A percentile compares a stretch with the other conserved stretches of the same genome.
Evolutionary conservation across 2,329 filamentous ascomycete genomes (phyloP).

Genomic region (Lomentospora prolificans): DNA sequence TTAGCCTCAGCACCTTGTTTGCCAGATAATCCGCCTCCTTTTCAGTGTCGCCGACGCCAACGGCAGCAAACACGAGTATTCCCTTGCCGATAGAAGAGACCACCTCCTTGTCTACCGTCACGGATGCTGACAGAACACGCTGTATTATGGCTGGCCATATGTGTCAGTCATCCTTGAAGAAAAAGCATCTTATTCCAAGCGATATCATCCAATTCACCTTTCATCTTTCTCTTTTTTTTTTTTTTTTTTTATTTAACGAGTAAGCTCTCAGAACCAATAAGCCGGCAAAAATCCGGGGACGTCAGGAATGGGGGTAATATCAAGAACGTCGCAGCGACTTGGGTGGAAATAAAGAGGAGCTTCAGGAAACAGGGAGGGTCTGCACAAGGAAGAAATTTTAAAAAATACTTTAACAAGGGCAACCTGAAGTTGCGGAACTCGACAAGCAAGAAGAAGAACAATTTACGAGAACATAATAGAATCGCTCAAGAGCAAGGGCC

Average conservation of each 20-base stretch:
- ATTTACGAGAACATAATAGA: neutral
- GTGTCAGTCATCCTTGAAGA: neutral
- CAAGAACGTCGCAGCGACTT: neutral
- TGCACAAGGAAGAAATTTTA: neutral
- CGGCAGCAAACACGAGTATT: conserved; percentile 80
- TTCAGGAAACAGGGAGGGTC: neutral
- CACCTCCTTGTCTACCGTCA: conserved; percentile 84
- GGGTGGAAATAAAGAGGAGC: neutral
- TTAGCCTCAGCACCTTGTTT: conserved; percentile 78
- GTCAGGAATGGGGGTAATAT: too few relatives aligned
- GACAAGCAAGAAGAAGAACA: neutral
- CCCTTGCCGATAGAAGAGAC: conserved; percentile 88
- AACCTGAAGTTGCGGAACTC: neutral
- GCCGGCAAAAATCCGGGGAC: too few relatives aligned
- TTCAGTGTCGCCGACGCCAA: conserved; percentile 80
- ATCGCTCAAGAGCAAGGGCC: too few relatives aligned
- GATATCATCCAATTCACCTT: conserved; percentile 3
- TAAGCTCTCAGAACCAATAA: neutral
- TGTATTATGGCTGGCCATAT: conserved; percentile 67
- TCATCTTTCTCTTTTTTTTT: conserved; percentile 8
- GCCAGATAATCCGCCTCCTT: conserved; percentile 82
- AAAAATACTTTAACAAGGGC: neutral
- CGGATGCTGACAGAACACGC: conserved; percentile 87
- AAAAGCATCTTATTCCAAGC: neutral
- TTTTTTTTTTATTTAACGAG: neutral